Base-by-base conservation (phyloP, 2,329 filamentous ascomycete species). In the Exophiala xenobiotica region DNA sequence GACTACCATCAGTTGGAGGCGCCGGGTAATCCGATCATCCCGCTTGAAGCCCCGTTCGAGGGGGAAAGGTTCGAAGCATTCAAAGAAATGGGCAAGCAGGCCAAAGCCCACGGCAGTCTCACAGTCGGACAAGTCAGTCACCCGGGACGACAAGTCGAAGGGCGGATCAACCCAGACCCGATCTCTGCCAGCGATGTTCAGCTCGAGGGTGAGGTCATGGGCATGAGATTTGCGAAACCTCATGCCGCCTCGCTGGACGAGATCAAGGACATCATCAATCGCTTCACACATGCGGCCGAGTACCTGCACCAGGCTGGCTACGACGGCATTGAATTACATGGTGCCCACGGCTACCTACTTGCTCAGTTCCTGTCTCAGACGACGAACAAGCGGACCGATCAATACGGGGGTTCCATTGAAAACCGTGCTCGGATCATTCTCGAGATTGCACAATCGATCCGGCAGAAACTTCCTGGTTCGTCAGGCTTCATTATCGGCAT, bases 331-430 rank as follows among this genome's bases (percentile, higher is more conserved):
- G 47, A 69, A 20, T 23, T 40, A 20, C 38, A 81, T 59, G 76
- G 67, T 11, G 79, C 78, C 1, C 80, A 85, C 55, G 81, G 81
- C 1, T 83, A 82, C 60, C 69, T 85, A 2, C 65, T 84, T 0
- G 70, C 75, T 5, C 77, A 81, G 54, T 84, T 84, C 61, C 63
- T 83, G 14, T 76, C 73, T 3, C 66, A 70, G 1, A 72, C 69
- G 20, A 74, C 71, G 0, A 84, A 84, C 59, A 63, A 74, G 66
- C 76, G 83, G 40, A 86, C 79, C 18, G 83, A 87, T 64, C 61
- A 76, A 46, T 87, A 87, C 64, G 84, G 85, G 45, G 84, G 85
- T 49, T 76, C 73, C 64, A 81, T 86, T 58, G 78, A 82, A 62
- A 86, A 87, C 71, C 79, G 84, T 54, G 78, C 72, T n/a, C 77